Base-by-base conservation (phyloP, 371 early-diverging fungal genomes). In the Funneliformis caledonium region DNA sequence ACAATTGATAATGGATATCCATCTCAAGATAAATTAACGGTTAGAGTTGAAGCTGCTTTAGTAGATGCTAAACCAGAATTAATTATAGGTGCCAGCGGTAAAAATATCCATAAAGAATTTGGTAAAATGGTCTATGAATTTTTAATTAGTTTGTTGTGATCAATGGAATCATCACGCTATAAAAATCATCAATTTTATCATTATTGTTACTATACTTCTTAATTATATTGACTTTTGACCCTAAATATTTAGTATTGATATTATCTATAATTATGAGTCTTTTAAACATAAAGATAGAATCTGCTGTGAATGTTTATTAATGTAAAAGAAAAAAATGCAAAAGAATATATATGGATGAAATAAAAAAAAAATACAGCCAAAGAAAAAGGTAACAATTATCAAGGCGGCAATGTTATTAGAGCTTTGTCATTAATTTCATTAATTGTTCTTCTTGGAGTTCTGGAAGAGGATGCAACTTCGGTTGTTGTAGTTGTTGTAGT, bases 101-200 rank as follows among this genome's bases (percentile, higher is more conserved):
- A 69, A 43, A 37, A 69, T n/a, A 43, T 69, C 2, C 14, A 4
- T 6, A 72, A 26, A 72, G 52, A 72, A 31, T 72, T 50, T 72
- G 16, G 72, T 8, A 52, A 72, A 48, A 50, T n/a, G 26, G 48
- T 72, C 12, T 72, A 50, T 31, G 72, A 72, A 50, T 72, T 72
- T 72, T 72, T 72, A 31, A 31, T 52, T n/a, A 42, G n/a, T 22
- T 43, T 69, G 65, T 56, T 56, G 19, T 56, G 19, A 56, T 3
- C 37, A 37, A 37, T 19, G 16, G 50, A 16, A 0, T 16, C 16
- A 19, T 56, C 0, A 56, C 16, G 6, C 16, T 56, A 19, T 52
- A 19, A 14, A 16, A 52, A 14, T 47, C 7, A 9, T 47, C 10
- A 47, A 5, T 47, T 45, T 4, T 45, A 4, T 45, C 8, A 26